Evolutionary conservation across 1,139 yeast species (phyloP), one percentile per base, ranked within the genome.

Genomic region (Diutina mesorugosa): DNA sequence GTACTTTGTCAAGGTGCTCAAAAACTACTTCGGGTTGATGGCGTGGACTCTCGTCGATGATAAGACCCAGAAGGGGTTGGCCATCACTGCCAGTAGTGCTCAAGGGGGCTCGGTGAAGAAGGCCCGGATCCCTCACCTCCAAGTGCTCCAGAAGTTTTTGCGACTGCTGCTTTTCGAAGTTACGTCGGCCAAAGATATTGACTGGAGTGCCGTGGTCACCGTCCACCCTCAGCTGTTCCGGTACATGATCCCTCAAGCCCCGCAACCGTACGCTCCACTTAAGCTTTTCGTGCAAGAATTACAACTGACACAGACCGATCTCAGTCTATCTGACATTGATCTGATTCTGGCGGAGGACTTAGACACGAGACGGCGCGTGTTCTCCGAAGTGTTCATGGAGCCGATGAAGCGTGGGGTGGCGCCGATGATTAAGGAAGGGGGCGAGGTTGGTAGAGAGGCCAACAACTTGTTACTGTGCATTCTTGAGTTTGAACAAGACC

Each of bases 371-470:
- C 69, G 78, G 47, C 77, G 76, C 57, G 73, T 85, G 1, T 69
- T 85, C 60, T 65, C 74, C 45, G 85, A 81, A 57, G 75, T 79
- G n/a, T 84, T 83, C 64, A 64, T 71, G 56, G 68, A 67, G 1
- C 80, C 81, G 9, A 72, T 87, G 61, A 56, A 65, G 29, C 73
- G 73, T 56, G 88, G 89, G 53, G 72, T 87, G 35, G 73, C 69
- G 1, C 72, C 73, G 48, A 66, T 83, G 51, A 67, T 80, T 9
- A 83, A 82, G 62, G 96, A 88, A 63, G 91, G 90, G 9, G 95
- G 95, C 3, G 90, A 85, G 59, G 72, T 79, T 12, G 93, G 90
- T 3, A 78, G 84, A 60, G 76, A 75, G 55, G 85, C 89, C 10
- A 76, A 76, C 56, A 28, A 32, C 12, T n/a, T 50, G 14, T 50